These are phyloP conservation scores for Brassica hybrid DNA, from an alignment of 441 rosid genomes.

Conservation along the genomic window DNA sequence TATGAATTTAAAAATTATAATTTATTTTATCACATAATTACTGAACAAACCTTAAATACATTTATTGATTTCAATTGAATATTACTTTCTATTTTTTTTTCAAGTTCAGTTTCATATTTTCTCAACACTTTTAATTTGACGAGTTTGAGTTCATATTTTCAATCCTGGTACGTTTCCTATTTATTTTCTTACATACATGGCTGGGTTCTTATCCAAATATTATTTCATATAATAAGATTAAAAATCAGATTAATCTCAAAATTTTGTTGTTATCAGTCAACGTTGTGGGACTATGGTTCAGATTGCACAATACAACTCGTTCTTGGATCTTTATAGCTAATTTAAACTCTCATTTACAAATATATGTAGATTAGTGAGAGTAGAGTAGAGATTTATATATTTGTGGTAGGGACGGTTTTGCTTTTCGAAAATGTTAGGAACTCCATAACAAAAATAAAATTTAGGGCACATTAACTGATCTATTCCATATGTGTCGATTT, in stretches of 20 bases:
- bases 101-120: neutral
- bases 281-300: neutral
- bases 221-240: neutral
- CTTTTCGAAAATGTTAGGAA: too few species aligned
- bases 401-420: too few species aligned
- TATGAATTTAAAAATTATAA: neutral
- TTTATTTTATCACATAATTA: neutral
- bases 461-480: neutral
- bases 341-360: neutral
- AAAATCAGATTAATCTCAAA: neutral
- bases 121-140: neutral
- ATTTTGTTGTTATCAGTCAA: neutral
- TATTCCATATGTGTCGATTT: too few species aligned
- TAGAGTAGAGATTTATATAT: neutral
- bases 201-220: neutral
- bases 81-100: neutral
- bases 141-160: neutral
- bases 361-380: neutral
- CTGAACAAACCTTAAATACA: neutral
- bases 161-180: neutral
- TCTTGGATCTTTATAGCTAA: neutral
- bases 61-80: neutral
- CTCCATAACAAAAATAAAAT: neutral
- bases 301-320: neutral
- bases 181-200: neutral